Evolutionary conservation across 768 basidiomycete species (phyloP), one percentile per base, ranked within the genome.

Genomic region (Hortiboletus campestris): DNA sequence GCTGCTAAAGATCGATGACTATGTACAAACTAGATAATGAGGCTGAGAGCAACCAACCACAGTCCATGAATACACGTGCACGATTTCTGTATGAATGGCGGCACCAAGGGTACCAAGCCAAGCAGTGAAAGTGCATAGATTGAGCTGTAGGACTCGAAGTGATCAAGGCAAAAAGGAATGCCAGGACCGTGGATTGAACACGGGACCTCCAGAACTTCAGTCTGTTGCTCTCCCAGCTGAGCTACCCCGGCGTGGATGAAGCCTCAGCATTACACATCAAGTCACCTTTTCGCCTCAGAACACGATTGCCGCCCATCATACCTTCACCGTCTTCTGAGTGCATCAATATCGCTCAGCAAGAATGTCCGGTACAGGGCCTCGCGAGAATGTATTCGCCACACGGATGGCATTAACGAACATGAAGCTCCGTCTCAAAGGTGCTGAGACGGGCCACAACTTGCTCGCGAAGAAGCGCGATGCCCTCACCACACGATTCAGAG

Each of bases 391-490:
- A 64, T 98, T 98, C 71, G 94, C 96, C 20, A 98, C 96, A 19
- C 89, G 96, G 42, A 98, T 98, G 95, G 93, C 94, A 34, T 80
- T 98, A 42, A 94, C 93, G 53, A 91, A 94, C 73, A 98, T 92
- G 55, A 94, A 94, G 68, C 75, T 88, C 32, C 84, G 92, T 46
- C 80, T 96, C 54, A 96, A 96, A 71, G 85, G 93, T 19, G 94
- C 94, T 7, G 91, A 94, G 73, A 96, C 92, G 1, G 95, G 96
- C 0, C 96, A 98, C 72, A 94, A 93, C 0, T 78, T 98, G 20
- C 81, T 98, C 25, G 94, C 96, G 28, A 98, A 98, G 84, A 99
- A 99, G 77, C 84, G 94, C 52, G 97, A 99, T 79, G 97, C 97
- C 46, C 77, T 98, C 63, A 96, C 90, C 32, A 93, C 91, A 36